These are phyloP conservation scores for Saccharomycopsis olivae DNA, from an alignment of 805 yeast genomes.

Conservation along the genomic window DNA sequence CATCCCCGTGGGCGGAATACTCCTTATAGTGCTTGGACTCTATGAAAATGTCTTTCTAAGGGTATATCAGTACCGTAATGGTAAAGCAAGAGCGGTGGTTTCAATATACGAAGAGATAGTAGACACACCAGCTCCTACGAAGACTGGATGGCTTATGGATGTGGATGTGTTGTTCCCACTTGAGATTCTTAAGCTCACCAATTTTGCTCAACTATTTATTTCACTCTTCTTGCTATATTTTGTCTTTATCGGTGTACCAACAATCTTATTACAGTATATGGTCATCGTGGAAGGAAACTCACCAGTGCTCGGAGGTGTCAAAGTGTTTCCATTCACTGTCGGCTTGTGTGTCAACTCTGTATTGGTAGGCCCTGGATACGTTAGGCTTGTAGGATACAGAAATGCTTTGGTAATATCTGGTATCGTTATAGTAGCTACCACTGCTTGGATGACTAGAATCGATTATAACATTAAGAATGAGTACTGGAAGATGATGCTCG, in stretches of 20 bases:
- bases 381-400: background rate
- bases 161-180: slow-evolving; percentile 24
- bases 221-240: slow-evolving; percentile 21
- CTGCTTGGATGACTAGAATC: slow-evolving; percentile 9
- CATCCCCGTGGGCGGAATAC: slow-evolving; percentile 28
- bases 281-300: slow-evolving; percentile 22
- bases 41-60: slow-evolving; percentile 24
- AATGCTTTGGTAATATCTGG: background rate
- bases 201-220: slow-evolving; percentile 22
- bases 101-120: too few relatives aligned
- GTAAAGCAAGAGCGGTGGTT: background rate
- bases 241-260: slow-evolving; percentile 15
- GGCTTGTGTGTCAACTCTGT: slow-evolving; percentile 25
- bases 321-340: slow-evolving; percentile 26
- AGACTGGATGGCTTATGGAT: slow-evolving; percentile 14
- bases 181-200: slow-evolving; percentile 22
- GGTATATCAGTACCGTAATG: slow-evolving; percentile 12
- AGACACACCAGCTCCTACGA: background rate
- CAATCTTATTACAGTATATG: slow-evolving; percentile 20
- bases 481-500: slow-evolving; percentile 8
- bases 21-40: slow-evolving; percentile 21
- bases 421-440: too few relatives aligned
- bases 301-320: slow-evolving; percentile 28
- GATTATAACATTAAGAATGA: slow-evolving; percentile 4
- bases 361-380: background rate